These are phyloP conservation scores for Echinochloa phyllopogon DNA, from an alignment of 176 grass and related monocot genomes.

Conservation along the genomic window DNA sequence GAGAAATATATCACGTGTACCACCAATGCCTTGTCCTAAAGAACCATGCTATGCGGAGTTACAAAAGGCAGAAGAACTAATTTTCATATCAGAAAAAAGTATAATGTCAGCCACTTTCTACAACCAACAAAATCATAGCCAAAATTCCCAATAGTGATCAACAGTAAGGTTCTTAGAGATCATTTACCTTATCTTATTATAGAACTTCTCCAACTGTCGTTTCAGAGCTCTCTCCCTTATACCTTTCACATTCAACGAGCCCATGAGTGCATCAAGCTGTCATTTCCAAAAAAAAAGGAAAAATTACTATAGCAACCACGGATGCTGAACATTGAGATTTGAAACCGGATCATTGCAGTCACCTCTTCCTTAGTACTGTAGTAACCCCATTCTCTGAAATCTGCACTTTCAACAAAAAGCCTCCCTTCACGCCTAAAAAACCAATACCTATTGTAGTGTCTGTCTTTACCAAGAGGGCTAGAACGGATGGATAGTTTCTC, in stretches of 20 bases:
- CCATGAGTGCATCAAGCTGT: slow-evolving; percentile 78
- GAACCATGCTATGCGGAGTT: neutral
- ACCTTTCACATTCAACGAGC: slow-evolving; percentile 80
- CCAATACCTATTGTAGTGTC: slow-evolving; percentile 72
- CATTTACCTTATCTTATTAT: slow-evolving; percentile 74
- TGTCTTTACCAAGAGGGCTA: slow-evolving; percentile 85
- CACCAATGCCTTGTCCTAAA: neutral
- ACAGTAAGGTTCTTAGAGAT: slow-evolving; percentile 14
- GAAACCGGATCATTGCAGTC: slow-evolving; percentile 17
- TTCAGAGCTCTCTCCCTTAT: slow-evolving; percentile 79
- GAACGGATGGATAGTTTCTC: slow-evolving; percentile 84
- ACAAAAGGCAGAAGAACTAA: neutral
- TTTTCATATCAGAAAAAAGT: neutral
- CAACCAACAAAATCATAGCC: neutral
- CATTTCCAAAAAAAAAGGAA: slow-evolving; percentile 28
- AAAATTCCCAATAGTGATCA: neutral
- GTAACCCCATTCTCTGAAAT: slow-evolving; percentile 78
- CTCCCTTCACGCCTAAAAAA: slow-evolving; percentile 83
- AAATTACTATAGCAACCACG: neutral
- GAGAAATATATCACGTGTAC: neutral
- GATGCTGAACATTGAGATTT: slow-evolving; percentile 5
- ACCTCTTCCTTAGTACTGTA: slow-evolving; percentile 92
- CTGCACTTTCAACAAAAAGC: slow-evolving; percentile 78
- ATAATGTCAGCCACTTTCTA: slow-evolving; percentile 15
- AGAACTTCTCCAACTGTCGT: slow-evolving; percentile 72